These are phyloP conservation scores for Acmispon strigosus DNA, from an alignment of 306 rosid genomes.

Conservation along the genomic window DNA sequence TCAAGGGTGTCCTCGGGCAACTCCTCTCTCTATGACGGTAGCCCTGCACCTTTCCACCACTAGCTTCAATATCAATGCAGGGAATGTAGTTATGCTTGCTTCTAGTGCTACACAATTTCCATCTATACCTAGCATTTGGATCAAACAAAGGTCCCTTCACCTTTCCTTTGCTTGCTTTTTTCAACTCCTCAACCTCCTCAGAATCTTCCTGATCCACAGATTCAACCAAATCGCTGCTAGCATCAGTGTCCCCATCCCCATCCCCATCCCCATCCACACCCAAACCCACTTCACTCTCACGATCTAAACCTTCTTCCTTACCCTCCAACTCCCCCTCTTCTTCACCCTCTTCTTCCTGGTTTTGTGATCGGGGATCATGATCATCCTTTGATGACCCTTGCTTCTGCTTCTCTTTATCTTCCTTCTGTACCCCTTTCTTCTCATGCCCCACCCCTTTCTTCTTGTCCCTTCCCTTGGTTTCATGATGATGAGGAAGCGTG, in stretches of 20 bases:
- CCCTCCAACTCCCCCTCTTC: slow-evolving; percentile 40
- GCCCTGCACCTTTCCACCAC: slow-evolving; percentile 50
- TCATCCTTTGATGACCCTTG: slow-evolving; percentile 10
- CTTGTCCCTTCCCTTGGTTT: slow-evolving; percentile 12
- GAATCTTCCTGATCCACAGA: slow-evolving; percentile 46
- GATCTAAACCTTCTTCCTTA: slow-evolving; percentile 34
- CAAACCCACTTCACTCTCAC: slow-evolving; percentile 30
- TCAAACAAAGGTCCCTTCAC: slow-evolving; percentile 79
- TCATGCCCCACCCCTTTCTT: slow-evolving; percentile 29
- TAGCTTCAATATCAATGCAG: slow-evolving; percentile 69
- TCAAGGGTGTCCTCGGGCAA: slow-evolving; percentile 58
- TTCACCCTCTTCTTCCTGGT: slow-evolving; percentile 39
- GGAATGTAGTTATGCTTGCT: slow-evolving; percentile 96
- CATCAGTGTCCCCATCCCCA: not conserved
- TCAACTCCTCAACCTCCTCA: slow-evolving; percentile 51
- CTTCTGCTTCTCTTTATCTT: slow-evolving; percentile 27
- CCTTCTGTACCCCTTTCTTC: slow-evolving; percentile 35
- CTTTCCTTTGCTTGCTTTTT: slow-evolving; percentile 29
- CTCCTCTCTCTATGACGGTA: slow-evolving; percentile 92
- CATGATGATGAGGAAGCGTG: slow-evolving; percentile 18
- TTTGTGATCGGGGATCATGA: slow-evolving; percentile 22
- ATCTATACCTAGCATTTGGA: slow-evolving; percentile 57
- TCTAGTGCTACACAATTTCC: slow-evolving; percentile 72
- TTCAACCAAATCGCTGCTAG: slow-evolving; percentile 35
- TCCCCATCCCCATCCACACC: no score